Conservation (phyloP, 2,329 filamentous ascomycete genomes). For the Phyllosticta citribraziliensis region DNA sequence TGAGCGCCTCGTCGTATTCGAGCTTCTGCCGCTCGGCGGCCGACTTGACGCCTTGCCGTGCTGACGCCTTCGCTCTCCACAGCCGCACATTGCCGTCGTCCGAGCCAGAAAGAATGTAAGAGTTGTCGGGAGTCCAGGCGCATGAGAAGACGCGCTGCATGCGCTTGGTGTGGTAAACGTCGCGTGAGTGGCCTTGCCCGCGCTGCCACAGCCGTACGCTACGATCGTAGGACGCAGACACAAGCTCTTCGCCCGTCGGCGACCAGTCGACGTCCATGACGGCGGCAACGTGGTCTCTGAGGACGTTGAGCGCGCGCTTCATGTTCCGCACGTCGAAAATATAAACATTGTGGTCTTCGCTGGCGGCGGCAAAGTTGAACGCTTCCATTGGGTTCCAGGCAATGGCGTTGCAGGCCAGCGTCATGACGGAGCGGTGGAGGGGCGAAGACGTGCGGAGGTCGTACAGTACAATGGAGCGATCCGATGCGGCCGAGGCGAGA, state of each 20-base stretch:
- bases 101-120: constrained; percentile 80
- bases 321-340: constrained; percentile 94
- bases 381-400: constrained; percentile 96
- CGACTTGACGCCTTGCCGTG: constrained; percentile 75
- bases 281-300: constrained; percentile 82
- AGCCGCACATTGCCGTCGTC: constrained; percentile 88
- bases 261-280: constrained; percentile 97
- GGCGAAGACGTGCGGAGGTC: constrained; percentile 82
- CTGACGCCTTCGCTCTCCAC: constrained; percentile 81
- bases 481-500: constrained; percentile 72
- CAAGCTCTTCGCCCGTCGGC: constrained; percentile 87
- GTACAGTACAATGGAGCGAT: constrained; percentile 79
- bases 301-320: constrained; percentile 74
- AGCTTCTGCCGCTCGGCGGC: constrained; percentile 76
- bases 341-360: constrained; percentile 88
- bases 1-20: constrained; percentile 82
- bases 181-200: constrained; percentile 71
- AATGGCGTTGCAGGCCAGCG: constrained; percentile 72
- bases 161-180: constrained; percentile 94
- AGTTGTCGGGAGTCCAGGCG: constrained; percentile 78
- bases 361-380: constrained; percentile 88
- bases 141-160: constrained; percentile 92
- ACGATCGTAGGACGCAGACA: constrained; percentile 80
- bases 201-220: constrained; percentile 80
- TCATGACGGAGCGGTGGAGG: constrained; percentile 69